These are phyloP conservation scores for Kitagawia praeruptora DNA, from an alignment of 129 eudicot genomes.

Conservation along the genomic window DNA sequence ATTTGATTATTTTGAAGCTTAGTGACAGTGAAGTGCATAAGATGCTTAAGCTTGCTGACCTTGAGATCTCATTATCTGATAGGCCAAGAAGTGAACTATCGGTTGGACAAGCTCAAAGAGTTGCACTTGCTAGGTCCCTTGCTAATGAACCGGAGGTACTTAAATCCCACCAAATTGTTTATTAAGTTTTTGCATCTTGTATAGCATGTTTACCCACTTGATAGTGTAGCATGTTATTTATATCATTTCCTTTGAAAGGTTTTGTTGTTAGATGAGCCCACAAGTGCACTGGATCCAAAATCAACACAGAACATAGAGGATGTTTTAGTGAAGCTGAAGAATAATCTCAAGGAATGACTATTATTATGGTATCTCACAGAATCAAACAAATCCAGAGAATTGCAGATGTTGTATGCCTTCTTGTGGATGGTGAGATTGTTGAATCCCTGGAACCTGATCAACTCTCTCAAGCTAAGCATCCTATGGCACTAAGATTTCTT, in stretches of 20 bases:
- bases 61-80: slow-evolving; percentile 59
- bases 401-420: slow-evolving; percentile 80
- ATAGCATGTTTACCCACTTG: no score
- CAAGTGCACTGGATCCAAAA: slow-evolving; percentile 94
- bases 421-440: slow-evolving; percentile 80
- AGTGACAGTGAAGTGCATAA: slow-evolving; percentile 62
- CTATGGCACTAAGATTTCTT: slow-evolving; percentile 80
- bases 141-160: slow-evolving; percentile 95
- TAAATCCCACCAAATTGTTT: background rate
- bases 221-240: background rate
- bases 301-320: slow-evolving; percentile 91
- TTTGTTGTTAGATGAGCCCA: slow-evolving; percentile 86
- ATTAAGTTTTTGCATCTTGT: background rate
- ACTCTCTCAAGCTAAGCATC: slow-evolving; percentile 76
- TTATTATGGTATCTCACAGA: slow-evolving; percentile 80
- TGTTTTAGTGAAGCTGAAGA: slow-evolving; percentile 63
- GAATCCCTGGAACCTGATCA: slow-evolving; percentile 54
- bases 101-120: slow-evolving; percentile 95
- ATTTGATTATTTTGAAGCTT: no score
- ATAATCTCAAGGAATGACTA: slow-evolving; percentile 49
- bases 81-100: slow-evolving; percentile 58
- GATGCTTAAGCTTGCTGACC: slow-evolving; percentile 71
- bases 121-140: slow-evolving; percentile 87
- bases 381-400: slow-evolving; percentile 91
- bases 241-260: slow-evolving; percentile 33